Base-by-base conservation (phyloP, 345 rosid genomes). In the Aegle marmelos region DNA sequence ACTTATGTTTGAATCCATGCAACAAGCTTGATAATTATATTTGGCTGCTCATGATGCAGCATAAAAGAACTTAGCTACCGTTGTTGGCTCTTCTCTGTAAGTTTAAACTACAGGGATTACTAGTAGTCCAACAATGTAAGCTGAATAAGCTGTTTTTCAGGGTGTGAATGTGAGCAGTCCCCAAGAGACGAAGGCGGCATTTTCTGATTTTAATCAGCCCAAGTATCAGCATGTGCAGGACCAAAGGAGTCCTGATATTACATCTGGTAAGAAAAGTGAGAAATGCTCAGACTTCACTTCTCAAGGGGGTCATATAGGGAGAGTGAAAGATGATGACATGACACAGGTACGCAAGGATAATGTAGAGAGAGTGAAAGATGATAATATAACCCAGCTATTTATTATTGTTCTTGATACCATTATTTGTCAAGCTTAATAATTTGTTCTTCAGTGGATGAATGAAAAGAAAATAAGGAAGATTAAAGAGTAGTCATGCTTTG, bases 321-420 rank as follows among this genome's bases (percentile, higher is more conserved):
- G 75, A 53, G 78, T 63, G 77, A 87, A 86, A 79, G 84, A 87
- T 68, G 85, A 91, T 45, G 50, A 45, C 50, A 13, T 45, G 50
- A 3, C 50, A 11, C 50, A 45, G 50, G 50, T 45, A 13, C 79
- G 30, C 21, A 9, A 74, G 72, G 72, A 27, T 84, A 81, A 79
- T 68, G 50, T 85, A 74, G 81, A 83, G 61, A 70, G 73, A 53
- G 77, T 63, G 76, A 87, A 86, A 79, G 83, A 88, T 68, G 85
- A 91, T 76, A 88, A 86, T 54, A 80, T 87, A 83, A 87, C 91
- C 65, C 91, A 88, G 97, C 98, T 93, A 88, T 63, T 64, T n/a
- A 54, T 75, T 59, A 39, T 61, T 72, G 33, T 79, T 73, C 27
- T 61, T 37, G 8, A 72, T 68, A 61, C 39, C 7, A 21, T 13